Evolutionary conservation across 1,284 basidiomycete species (phyloP), one percentile per base, ranked within the genome.

Genomic region (Naganishia liquefaciens): DNA sequence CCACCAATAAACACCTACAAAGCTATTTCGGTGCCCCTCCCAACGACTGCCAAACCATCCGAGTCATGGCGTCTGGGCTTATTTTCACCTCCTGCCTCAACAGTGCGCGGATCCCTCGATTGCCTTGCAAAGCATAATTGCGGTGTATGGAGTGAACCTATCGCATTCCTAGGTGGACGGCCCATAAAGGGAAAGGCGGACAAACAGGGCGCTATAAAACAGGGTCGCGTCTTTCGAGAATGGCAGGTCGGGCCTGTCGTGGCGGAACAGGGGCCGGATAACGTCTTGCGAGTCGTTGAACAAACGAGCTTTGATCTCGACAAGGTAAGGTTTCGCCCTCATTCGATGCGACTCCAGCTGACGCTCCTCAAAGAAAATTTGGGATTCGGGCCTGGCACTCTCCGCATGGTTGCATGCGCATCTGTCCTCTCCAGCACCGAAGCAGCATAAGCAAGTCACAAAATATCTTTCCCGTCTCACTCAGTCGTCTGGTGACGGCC

Each of bases 241-340:
- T 60, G 63, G 54, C 42, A 37, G 68, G 67, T 46, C 33, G 33
- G 33, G 66, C n/a, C 55, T 44, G 39, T 37, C 5, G 87, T 92
- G 53, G 82, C 83, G 68, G 80, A 89, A 51, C 78, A 84, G 5
- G 89, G 86, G 76, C 74, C 76, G 15, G 69, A 40, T 68, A 70
- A 46, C 13, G 30, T 66, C 74, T 66, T 91, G 66, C 80, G 74
- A 33, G 81, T 93, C 40, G 81, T 80, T 10, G 91, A 94, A 73
- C 88, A 90, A 73, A 91, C 88, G 0, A 88, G 88, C 2, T 93
- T 90, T 74, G 91, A 92, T 74, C 81, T 94, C 6, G 91, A 93
- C 80, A 93, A 93, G 84, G 91, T 90, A 69, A n/a, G 68, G 81
- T 70, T 15, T 30, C 19, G 19, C 27, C 25, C 19, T 1, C 30